Conservation (phyloP, 768 basidiomycete species). For the Phylloporus arenicola region DNA sequence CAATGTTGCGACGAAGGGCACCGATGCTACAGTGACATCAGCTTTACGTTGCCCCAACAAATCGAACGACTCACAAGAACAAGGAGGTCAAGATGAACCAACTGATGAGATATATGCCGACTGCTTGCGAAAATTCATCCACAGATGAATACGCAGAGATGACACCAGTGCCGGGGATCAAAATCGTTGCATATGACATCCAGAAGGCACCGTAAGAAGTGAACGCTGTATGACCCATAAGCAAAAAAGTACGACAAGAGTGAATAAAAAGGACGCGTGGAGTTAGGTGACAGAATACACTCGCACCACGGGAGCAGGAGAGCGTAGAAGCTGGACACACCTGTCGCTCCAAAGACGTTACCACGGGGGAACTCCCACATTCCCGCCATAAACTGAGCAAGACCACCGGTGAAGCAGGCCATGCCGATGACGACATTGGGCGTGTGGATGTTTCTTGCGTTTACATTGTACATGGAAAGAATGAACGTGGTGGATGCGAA, state of each 20-base stretch:
- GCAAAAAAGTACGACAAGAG: neutral
- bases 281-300: neutral
- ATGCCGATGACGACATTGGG: conserved; percentile 81
- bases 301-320: no score
- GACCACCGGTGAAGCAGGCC: conserved; percentile 80
- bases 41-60: no score
- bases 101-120: conserved; percentile 71
- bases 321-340: conserved; percentile 33
- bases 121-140: conserved; percentile 46
- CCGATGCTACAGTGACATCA: conserved; percentile 35
- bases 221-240: conserved; percentile 49
- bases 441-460: conserved; percentile 44
- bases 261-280: no score
- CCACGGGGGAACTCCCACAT: conserved; percentile 81
- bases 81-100: conserved; percentile 74
- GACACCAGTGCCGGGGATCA: conserved; percentile 70
- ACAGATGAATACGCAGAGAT: conserved; percentile 40
- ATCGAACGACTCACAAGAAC: conserved; percentile 45
- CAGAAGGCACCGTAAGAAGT: conserved; percentile 83
- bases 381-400: conserved; percentile 81
- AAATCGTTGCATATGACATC: conserved; percentile 73
- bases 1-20: conserved; percentile 44
- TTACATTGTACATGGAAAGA: conserved; percentile 67
- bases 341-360: conserved; percentile 68
- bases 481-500: conserved; percentile 84